A percentile compares a stretch with the other conserved stretches of the same genome.
phyloP scores from a whole-genome alignment of 768 basidiomycete genomes.

The Lactarius sanguifluus region DNA sequence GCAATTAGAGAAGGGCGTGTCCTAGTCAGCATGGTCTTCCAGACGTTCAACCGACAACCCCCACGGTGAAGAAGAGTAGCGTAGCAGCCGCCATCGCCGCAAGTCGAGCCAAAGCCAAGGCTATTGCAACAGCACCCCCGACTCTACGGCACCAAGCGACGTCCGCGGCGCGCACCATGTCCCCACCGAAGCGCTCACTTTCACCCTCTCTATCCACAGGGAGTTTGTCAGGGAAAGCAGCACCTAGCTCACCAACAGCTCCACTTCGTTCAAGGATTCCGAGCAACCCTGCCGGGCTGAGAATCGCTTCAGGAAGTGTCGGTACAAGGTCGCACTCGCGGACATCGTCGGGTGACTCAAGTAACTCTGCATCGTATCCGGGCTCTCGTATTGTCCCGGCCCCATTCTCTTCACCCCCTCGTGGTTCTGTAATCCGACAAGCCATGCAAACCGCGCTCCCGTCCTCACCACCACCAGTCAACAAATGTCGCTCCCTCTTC shows the following conservation, averaged over 20 bases:
- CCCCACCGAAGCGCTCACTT: slow-evolving; percentile 39
- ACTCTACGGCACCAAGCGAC: slow-evolving; percentile 80
- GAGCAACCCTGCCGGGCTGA: slow-evolving; percentile 28
- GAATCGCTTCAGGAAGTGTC: slow-evolving; percentile 23
- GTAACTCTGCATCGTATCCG: slow-evolving; percentile 17
- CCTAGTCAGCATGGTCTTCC: slow-evolving; percentile 53
- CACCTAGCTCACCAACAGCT: slow-evolving; percentile 29
- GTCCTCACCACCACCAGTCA: slow-evolving; percentile 34
- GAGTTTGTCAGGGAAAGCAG: slow-evolving; percentile 31
- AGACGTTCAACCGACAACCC: slow-evolving; percentile 41
- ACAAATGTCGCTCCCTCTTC: slow-evolving; percentile 25
- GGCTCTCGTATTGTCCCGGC: slow-evolving; percentile 29
- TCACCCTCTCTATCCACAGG: slow-evolving; percentile 41
- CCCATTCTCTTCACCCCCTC: slow-evolving; percentile 32
- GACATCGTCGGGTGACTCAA: slow-evolving; percentile 28
- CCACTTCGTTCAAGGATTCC: slow-evolving; percentile 30
- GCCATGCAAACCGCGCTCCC: slow-evolving; percentile 39
- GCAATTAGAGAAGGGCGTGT: slow-evolving; percentile 85
- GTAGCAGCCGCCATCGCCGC: slow-evolving; percentile 87
- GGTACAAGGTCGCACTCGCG: slow-evolving; percentile 25
- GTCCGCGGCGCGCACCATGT: slow-evolving; percentile 59
- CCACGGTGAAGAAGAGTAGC: slow-evolving; percentile 72
- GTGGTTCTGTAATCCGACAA: slow-evolving; percentile 34
- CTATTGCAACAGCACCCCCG: slow-evolving; percentile 79
- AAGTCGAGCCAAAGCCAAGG: slow-evolving; percentile 84